Base-by-base conservation (phyloP, 805 yeast species). In the Candida orba region DNA sequence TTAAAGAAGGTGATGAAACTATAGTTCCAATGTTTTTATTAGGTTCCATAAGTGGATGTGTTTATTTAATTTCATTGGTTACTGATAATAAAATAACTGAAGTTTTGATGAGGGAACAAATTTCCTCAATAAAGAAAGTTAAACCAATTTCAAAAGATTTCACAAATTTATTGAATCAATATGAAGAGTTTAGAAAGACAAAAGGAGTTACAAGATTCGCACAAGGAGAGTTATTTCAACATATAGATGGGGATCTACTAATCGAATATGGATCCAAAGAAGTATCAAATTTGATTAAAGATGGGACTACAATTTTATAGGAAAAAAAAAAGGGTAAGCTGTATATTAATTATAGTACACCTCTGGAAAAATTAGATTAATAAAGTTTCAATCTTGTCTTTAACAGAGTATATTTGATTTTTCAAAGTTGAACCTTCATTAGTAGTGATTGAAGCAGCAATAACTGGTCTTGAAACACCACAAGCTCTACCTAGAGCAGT, bases 401-500 rank as follows among this genome's bases (percentile, higher is more conserved):
- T 93, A 72, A 91, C 89, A 65, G 86, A 86, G 72, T 85, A 89
- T 73, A 93, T 87, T 78, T 91, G 98, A 79, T 75, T 87, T 79
- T 89, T 89, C 75, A 93, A 86, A 63, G 96, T 85, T 59, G 97
- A 89, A 62, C 96, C 95, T 65, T 93, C 99, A 74, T 93, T 93
- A 56, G 98, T 81, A 67, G 99, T 93, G 66, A 93, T 93, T 52
- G 95, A 84, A 53, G 97, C 97, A 65, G 99, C 95, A 67, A 93
- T 91, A 49, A 93, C 99, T 56, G 98, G 97, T 79, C 99, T 86
- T 45, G 98, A 88, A 52, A 93, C 99, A 75, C 99, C 99, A 76
- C 99, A 93, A 62, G 99, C 98, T 77, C 99, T 87, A 69, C 99
- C 99, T 61, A 93, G 78, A 52, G 99, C 99, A 64, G 93, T 81